phyloP scores from a whole-genome alignment of 768 basidiomycete species.

The Macrolepiota albuminosa region DNA sequence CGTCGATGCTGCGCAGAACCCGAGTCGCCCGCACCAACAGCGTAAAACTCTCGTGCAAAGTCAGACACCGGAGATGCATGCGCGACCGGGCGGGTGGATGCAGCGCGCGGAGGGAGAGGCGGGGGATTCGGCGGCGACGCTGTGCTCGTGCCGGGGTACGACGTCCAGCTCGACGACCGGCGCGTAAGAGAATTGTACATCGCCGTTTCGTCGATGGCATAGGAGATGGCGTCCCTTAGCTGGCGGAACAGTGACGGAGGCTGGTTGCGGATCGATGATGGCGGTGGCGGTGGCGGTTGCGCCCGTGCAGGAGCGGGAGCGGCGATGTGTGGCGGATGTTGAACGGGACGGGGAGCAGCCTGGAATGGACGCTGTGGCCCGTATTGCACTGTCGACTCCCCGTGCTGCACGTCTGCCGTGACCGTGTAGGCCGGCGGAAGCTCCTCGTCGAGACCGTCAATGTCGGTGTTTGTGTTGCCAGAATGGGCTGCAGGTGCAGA shows the following conservation, averaged over 20 bases:
- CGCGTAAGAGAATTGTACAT: too few species aligned
- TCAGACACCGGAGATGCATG: too few species aligned
- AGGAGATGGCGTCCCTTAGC: slow-evolving; percentile 4
- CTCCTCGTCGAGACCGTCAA: slow-evolving; percentile 38
- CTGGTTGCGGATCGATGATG: too few species aligned
- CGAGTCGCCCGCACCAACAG: too few species aligned
- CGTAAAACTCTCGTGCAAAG: too few species aligned
- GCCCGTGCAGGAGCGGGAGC: background rate
- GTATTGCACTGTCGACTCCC: slow-evolving; percentile 58
- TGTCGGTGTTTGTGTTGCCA: background rate
- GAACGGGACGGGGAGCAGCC: slow-evolving; percentile 12
- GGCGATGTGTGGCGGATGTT: slow-evolving; percentile 4
- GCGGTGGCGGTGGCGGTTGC: too few species aligned
- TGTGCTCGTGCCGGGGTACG: too few species aligned
- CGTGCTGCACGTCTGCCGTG: slow-evolving; percentile 43
- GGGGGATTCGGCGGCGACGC: too few species aligned
- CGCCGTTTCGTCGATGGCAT: slow-evolving; percentile 3
- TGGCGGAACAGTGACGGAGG: slow-evolving; percentile 4
- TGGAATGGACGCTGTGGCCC: slow-evolving; percentile 67
- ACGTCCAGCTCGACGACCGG: too few species aligned
- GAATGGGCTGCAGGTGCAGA: background rate
- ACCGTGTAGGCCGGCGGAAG: slow-evolving; percentile 70
- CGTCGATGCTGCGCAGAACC: too few species aligned
- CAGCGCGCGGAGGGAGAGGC: too few species aligned
- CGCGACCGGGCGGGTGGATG: too few species aligned